phyloP scores from a whole-genome alignment of 2,329 filamentous ascomycete species.

The Pestalotiopsis sp. region DNA sequence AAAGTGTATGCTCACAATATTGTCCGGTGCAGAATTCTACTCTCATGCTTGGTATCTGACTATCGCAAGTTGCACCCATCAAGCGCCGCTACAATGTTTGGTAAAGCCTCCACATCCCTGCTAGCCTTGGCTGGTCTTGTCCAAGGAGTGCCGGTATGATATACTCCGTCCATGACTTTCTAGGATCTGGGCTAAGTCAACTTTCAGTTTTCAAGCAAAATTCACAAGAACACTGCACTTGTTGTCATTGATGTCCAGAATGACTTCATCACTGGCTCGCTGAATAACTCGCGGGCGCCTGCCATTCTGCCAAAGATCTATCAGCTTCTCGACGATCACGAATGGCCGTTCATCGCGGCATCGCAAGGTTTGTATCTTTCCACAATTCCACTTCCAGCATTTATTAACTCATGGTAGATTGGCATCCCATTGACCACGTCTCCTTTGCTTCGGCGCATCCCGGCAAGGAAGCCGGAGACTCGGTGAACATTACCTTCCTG shows the following conservation, averaged over 20 bases:
- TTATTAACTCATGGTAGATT: conserved; percentile 13
- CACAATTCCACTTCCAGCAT: background rate
- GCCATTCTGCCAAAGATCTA: conserved; percentile 23
- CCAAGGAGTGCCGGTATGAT: conserved; percentile 4
- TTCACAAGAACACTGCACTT: conserved; percentile 23
- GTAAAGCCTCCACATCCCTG: background rate
- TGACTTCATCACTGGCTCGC: conserved; percentile 23
- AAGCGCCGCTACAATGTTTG: background rate
- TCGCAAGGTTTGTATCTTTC: conserved; percentile 18
- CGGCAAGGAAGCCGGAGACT: conserved; percentile 16
- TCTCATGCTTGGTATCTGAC: background rate
- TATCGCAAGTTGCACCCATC: background rate
- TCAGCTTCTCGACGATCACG: conserved; percentile 21
- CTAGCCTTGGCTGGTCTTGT: background rate
- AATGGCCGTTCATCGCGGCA: conserved; percentile 24
- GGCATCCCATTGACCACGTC: conserved; percentile 21
- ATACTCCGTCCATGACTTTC: background rate
- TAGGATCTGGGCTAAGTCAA: background rate
- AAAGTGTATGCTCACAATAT: background rate
- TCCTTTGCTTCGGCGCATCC: conserved; percentile 21
- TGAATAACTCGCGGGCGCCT: conserved; percentile 21
- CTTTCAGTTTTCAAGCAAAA: conserved; percentile 18
- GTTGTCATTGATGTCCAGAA: conserved; percentile 24
- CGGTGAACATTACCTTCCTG: conserved; percentile 22
- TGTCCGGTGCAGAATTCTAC: background rate